Evolutionary conservation across 2,329 filamentous ascomycete genomes (phyloP).

Genomic region (Curvularia hawaiiensis): DNA sequence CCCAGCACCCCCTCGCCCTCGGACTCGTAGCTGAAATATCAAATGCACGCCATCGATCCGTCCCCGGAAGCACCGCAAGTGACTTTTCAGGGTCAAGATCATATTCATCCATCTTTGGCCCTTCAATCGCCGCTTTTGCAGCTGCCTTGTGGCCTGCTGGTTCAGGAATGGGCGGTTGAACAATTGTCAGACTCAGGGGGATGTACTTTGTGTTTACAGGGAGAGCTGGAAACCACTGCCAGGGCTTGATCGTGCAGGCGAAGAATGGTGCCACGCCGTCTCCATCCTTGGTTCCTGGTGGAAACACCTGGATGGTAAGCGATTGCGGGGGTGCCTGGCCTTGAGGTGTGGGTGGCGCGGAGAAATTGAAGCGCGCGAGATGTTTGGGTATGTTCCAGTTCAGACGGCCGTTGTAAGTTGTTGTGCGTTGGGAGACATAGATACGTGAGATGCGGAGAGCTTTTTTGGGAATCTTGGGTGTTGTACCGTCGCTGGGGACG

Average conservation of each 20-base stretch:
- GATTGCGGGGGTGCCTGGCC: conserved; percentile 22
- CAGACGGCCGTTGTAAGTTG: conserved; percentile 40
- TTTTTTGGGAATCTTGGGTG: conserved; percentile 29
- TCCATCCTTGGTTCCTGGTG: conserved; percentile 29
- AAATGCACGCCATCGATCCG: conserved; percentile 34
- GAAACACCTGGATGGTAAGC: conserved; percentile 35
- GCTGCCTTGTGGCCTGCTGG: conserved; percentile 16
- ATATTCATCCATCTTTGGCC: conserved; percentile 27
- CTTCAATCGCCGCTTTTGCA: conserved; percentile 12
- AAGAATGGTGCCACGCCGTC: conserved; percentile 35
- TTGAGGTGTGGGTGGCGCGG: conserved; percentile 24
- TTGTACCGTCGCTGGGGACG: background rate
- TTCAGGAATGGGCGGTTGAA: conserved; percentile 33
- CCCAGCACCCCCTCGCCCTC: conserved; percentile 37
- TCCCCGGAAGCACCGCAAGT: conserved; percentile 28
- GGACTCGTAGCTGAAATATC: conserved; percentile 24
- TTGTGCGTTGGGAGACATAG: conserved; percentile 43
- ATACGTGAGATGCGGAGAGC: conserved; percentile 39
- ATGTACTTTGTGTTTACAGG: conserved; percentile 32
- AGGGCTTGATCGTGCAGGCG: conserved; percentile 33
- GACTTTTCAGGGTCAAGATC: conserved; percentile 27
- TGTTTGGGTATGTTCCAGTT: conserved; percentile 47
- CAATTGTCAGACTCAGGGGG: conserved; percentile 28
- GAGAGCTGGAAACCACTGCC: conserved; percentile 32
- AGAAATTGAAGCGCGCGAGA: conserved; percentile 42